These are phyloP conservation scores for Serendipita sp. DNA, from an alignment of 768 basidiomycete species.

Conservation along the genomic window DNA sequence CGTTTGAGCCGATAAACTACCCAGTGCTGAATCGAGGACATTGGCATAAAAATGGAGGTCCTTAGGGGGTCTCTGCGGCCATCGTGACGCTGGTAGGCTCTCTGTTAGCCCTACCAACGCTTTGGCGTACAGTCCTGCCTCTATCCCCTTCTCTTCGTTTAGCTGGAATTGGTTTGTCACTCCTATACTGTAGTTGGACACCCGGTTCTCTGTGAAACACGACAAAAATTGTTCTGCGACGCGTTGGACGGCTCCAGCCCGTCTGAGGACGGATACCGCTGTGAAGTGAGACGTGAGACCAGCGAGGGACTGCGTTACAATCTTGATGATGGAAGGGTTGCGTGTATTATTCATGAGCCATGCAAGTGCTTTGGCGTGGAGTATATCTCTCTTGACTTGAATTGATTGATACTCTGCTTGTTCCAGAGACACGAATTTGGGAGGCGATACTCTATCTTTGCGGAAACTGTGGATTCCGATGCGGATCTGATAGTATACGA, in stretches of 20 bases:
- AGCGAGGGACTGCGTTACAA: neutral
- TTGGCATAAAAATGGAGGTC: neutral
- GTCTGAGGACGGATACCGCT: neutral
- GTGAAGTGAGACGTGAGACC: neutral
- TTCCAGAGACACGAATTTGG: neutral
- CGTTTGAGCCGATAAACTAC: neutral
- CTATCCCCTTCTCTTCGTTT: neutral
- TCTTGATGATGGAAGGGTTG: neutral
- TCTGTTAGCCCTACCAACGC: neutral
- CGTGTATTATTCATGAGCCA: slow-evolving; percentile 3
- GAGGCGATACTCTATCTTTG: neutral
- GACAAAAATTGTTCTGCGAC: neutral
- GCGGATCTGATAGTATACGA: neutral
- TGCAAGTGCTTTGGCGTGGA: slow-evolving; percentile 3
- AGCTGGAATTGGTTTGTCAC: neutral
- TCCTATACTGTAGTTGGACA: neutral
- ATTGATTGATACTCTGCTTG: slow-evolving; percentile 3
- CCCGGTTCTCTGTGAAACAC: neutral
- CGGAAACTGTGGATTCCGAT: neutral
- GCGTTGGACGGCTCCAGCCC: neutral
- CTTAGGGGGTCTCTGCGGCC: neutral
- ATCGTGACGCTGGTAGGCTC: slow-evolving; percentile 1
- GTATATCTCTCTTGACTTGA: neutral
- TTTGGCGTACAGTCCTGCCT: neutral
- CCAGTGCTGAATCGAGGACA: neutral